Conservation (phyloP, 441 rosid species). For the Euphorbia schlechtendalii region DNA sequence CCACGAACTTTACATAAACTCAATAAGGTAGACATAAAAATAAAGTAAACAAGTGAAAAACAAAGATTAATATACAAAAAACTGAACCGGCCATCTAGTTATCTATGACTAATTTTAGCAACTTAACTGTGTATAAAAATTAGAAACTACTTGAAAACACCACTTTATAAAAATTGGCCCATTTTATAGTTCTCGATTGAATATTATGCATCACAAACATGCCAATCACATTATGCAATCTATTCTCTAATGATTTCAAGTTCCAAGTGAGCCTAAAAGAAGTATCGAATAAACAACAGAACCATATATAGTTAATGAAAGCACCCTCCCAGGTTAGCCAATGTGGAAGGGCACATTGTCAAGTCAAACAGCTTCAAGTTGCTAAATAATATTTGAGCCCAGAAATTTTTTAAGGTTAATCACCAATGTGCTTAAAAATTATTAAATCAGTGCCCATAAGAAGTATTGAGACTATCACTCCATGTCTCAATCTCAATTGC, state of each 20-base stretch:
- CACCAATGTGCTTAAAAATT: neutral
- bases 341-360: too few species aligned
- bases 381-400: neutral
- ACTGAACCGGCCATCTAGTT: neutral
- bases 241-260: neutral
- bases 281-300: too few species aligned
- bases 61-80: neutral
- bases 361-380: conserved; percentile 1
- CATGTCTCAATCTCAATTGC: neutral
- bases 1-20: neutral
- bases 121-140: neutral
- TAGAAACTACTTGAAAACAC: neutral
- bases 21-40: neutral
- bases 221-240: neutral
- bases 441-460: too few species aligned
- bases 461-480: neutral
- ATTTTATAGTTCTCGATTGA: neutral
- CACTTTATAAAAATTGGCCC: neutral
- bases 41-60: neutral
- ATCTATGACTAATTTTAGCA: neutral
- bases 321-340: neutral
- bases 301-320: too few species aligned
- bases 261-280: neutral
- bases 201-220: neutral
- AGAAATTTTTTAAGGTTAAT: neutral